Evolutionary conservation across 805 yeast genomes (phyloP).

Genomic region (Wickerhamiella alocasiicola): DNA sequence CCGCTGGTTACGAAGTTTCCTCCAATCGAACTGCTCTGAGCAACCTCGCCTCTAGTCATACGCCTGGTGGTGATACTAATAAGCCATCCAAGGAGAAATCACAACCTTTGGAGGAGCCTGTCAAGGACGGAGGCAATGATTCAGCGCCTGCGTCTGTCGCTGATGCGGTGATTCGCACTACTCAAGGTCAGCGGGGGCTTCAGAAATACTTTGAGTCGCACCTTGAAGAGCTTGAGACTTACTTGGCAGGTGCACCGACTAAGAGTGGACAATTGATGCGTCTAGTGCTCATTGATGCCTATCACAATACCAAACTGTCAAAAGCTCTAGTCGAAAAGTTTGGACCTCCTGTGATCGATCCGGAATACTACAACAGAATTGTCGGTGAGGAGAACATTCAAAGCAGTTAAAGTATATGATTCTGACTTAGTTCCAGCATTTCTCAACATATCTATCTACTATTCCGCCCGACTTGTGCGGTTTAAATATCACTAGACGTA

Average conservation of each 20-base stretch:
- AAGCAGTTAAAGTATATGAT: too few relatives aligned
- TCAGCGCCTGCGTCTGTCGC: constrained; percentile 7
- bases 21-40: neutral
- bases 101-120: neutral
- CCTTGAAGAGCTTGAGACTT: constrained; percentile 3
- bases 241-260: constrained; percentile 5
- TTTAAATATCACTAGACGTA: too few relatives aligned
- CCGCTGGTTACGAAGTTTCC: neutral
- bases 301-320: constrained; percentile 10
- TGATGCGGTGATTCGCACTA: constrained; percentile 5
- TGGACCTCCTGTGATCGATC: constrained; percentile 10
- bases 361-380: constrained; percentile 1
- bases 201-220: constrained; percentile 4
- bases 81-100: neutral
- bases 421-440: too few relatives aligned
- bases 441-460: too few relatives aligned
- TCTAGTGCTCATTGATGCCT: constrained; percentile 11
- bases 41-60: neutral
- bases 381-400: constrained; percentile 1
- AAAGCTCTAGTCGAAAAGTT: neutral
- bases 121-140: neutral
- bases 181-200: constrained; percentile 5
- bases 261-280: constrained; percentile 10
- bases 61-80: neutral
- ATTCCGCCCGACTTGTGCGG: too few relatives aligned